Evolutionary conservation across 1,284 basidiomycete species (phyloP).

Genomic region (Trametes hirsuta): DNA sequence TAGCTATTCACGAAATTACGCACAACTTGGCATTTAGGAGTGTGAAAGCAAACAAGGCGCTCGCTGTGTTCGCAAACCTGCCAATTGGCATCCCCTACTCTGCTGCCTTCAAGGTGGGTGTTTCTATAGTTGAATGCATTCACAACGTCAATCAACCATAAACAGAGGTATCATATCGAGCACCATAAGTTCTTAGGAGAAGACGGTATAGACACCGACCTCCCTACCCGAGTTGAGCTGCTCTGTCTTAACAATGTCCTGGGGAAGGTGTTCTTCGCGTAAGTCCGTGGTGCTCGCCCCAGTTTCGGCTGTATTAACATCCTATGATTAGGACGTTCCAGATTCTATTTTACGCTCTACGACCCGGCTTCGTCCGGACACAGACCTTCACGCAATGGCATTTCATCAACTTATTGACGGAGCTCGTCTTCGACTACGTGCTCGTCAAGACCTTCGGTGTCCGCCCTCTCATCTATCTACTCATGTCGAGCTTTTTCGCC

Average conservation of each 20-base stretch:
- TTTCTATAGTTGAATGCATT: neutral
- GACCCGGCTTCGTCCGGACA: constrained; percentile 90
- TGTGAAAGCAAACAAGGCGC: constrained; percentile 81
- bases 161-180: constrained; percentile 88
- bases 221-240: constrained; percentile 88
- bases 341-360: constrained; percentile 96
- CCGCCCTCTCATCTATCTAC: constrained; percentile 79
- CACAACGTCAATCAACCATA: neutral
- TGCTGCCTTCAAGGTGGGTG: constrained; percentile 88
- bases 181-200: constrained; percentile 96
- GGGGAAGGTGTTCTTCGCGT: constrained; percentile 98
- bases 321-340: constrained; percentile 81
- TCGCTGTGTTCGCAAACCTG: constrained; percentile 91
- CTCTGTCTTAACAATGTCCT: constrained; percentile 91
- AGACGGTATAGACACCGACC: constrained; percentile 94
- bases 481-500: constrained; percentile 92
- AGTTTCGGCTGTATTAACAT: neutral
- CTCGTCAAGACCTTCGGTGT: constrained; percentile 67
- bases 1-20: constrained; percentile 98
- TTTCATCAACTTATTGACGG: constrained; percentile 70
- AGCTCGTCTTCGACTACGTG: constrained; percentile 75
- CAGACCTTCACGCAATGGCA: constrained; percentile 89
- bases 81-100: constrained; percentile 96
- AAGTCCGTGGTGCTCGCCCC: constrained; percentile 35
- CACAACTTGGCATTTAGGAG: constrained; percentile 95